Evolutionary conservation across 306 rosid genomes (phyloP).

Genomic region (Cucumis cinereus): DNA sequence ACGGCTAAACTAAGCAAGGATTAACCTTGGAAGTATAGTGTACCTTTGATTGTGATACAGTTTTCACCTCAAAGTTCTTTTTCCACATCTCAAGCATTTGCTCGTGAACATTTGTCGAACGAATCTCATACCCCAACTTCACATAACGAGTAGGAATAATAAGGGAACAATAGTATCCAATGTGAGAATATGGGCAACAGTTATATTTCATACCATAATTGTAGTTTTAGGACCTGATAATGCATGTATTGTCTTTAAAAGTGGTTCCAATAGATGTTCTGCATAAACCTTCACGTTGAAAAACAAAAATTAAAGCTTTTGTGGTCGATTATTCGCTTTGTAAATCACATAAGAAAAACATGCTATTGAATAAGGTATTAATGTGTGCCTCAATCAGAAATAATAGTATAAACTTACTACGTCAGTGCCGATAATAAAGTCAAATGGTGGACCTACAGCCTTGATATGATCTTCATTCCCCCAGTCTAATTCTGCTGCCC

Average conservation of each 20-base stretch:
- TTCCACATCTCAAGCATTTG: conserved; percentile 93
- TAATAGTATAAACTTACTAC: conserved; percentile 38
- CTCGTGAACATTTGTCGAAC: conserved; percentile 69
- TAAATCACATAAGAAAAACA: neutral
- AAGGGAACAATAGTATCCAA: neutral
- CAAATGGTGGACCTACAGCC: conserved; percentile 84
- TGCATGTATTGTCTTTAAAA: conserved; percentile 60
- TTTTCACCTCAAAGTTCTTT: conserved; percentile 55
- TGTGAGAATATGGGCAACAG: neutral
- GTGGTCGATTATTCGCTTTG: neutral
- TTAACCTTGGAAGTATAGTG: neutral
- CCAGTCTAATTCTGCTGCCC: conserved; percentile 77
- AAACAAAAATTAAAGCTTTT: neutral
- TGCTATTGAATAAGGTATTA: neutral
- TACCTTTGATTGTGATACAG: conserved; percentile 73
- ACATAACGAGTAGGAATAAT: conserved; percentile 8
- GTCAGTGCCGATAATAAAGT: conserved; percentile 83
- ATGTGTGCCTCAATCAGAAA: neutral
- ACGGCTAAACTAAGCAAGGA: too few species aligned
- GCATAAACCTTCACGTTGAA: conserved; percentile 47
- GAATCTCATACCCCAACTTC: conserved; percentile 93
- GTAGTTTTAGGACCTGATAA: conserved; percentile 87
- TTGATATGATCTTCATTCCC: conserved; percentile 66
- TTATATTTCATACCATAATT: conserved; percentile 33
- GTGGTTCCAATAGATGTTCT: conserved; percentile 80